Evolutionary conservation across 768 basidiomycete genomes (phyloP).

Genomic region (Macrolepiota albuminosa): DNA sequence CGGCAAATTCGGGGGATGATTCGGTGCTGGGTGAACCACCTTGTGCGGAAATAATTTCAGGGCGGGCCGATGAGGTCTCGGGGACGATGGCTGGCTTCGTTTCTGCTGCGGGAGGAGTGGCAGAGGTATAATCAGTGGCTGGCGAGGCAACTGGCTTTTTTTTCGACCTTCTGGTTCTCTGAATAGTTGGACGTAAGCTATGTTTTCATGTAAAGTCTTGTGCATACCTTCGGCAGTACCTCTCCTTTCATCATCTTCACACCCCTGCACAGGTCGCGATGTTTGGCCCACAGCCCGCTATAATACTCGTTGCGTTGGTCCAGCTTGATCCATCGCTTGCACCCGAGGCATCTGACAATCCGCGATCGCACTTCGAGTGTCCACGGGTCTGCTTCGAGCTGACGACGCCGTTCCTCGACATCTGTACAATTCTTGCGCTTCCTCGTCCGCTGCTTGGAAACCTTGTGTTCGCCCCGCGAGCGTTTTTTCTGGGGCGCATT

Average conservation of each 20-base stretch:
- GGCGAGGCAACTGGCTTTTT: background rate
- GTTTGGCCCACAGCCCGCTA: conserved; percentile 8
- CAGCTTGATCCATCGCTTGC: conserved; percentile 6
- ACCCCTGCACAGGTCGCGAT: conserved; percentile 5
- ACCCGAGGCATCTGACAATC: conserved; percentile 5
- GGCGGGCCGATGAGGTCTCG: background rate
- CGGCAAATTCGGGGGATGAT: background rate
- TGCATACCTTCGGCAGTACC: conserved; percentile 3
- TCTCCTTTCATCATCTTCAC: conserved; percentile 10
- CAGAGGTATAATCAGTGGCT: background rate
- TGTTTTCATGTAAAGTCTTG: background rate
- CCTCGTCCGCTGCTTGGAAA: background rate
- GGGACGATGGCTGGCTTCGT: background rate
- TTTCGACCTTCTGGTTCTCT: conserved; percentile 6
- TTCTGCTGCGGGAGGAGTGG: background rate
- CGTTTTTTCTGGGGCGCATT: background rate
- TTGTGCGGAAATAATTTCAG: background rate
- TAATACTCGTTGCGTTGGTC: conserved; percentile 10
- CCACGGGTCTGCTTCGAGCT: conserved; percentile 10
- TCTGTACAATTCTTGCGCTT: conserved; percentile 11
- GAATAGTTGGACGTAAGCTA: background rate
- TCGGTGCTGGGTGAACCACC: background rate
- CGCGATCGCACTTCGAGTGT: conserved; percentile 1
- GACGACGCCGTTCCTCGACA: conserved; percentile 1
- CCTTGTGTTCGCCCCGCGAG: background rate